Base-by-base conservation (phyloP, 1,284 basidiomycete genomes). In the Ganoderma multipileum region DNA sequence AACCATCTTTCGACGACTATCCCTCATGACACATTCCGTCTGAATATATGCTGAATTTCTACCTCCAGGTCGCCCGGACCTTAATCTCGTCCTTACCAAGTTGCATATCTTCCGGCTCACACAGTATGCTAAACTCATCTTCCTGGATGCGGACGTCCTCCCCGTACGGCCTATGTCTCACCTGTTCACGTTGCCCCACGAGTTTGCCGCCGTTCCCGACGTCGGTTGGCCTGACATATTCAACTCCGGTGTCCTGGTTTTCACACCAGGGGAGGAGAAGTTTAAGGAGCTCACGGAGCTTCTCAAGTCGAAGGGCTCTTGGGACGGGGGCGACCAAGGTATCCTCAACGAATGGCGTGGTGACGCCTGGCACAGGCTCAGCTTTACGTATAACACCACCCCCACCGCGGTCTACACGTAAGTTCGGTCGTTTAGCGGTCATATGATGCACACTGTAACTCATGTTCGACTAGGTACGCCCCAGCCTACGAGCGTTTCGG, bases 191-290 rank as follows among this genome's bases (percentile, higher is more conserved):
- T 80, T 92, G 62, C 86, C 90, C 16, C 84, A 92, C 77, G 91
- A 92, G 70, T 94, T 94, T 73, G 93, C 96, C 54, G 97, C 97
- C 12, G 93, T 91, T 20, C 95, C 97, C 6, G 97, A 99, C 80
- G 94, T 95, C 38, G 97, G 97, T 73, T 99, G 97, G 97, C 97
- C 97, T 50, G 97, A 99, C 80, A 96, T 97, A 69, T 99, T 99
- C 85, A 99, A 99, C 80, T 97, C 96, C 30, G 97, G 97, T 52
- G 91, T 99, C 59, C 89, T 99, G 83, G 95, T 98, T 66, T 82
- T 97, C 59, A 87, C 87, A 52, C 97, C 97, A 0, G 90, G 91
- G 1, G 85, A 92, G 72, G 87, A 90, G 64, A 96, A 96, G 74
- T 99, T 98, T 79, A 83, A 87, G 2, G 87, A 91, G 61, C 85